Evolutionary conservation across 345 rosid genomes (phyloP), one percentile per base, ranked within the genome.

Genomic region (Bruguiera sexangula): DNA sequence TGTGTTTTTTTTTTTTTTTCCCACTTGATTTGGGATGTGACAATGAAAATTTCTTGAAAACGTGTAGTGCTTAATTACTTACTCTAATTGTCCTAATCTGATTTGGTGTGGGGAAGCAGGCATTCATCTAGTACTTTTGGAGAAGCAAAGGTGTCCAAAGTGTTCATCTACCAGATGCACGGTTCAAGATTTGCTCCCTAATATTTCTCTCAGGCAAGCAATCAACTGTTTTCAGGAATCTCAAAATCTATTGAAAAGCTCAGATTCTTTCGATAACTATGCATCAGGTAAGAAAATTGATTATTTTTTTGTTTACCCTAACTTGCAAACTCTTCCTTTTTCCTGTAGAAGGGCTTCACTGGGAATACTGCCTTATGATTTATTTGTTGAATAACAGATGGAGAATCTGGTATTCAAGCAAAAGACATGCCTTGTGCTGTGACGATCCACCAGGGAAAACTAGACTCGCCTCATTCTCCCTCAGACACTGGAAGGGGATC

Each of bases 371-470:
- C 22, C 21, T 61, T 46, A 18, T 52, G 24, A 10, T 69, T 61
- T 55, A 69, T 8, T 62, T 13, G 60, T 58, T 62, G 68, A 62
- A 62, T 51, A 66, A 20, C 79, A 83, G 86, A 85, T 83, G 85
- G 78, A 69, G 83, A 81, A 75, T 85, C 89, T 13, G 85, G 89
- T 66, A 83, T 81, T 75, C 83, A 85, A 68, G 86, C 52, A 60
- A 79, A 83, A 15, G 83, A 80, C 50, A 60, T 55, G 39, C 69
- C 79, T 69, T 75, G 65, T 82, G 83, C 70, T 21, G 63, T 70
- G 57, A 74, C 78, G 60, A 56, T 76, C 58, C 54, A 56, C 55
- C 83, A 78, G 74, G 62, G 62, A 67, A 78, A 74, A 62, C 34
- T 36, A 26, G 60, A 68, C 43, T 64, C 53, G 67, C 61, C 70